phyloP scores from a whole-genome alignment of 2,329 filamentous ascomycete species.

The Orbilia blumenaviensis region DNA sequence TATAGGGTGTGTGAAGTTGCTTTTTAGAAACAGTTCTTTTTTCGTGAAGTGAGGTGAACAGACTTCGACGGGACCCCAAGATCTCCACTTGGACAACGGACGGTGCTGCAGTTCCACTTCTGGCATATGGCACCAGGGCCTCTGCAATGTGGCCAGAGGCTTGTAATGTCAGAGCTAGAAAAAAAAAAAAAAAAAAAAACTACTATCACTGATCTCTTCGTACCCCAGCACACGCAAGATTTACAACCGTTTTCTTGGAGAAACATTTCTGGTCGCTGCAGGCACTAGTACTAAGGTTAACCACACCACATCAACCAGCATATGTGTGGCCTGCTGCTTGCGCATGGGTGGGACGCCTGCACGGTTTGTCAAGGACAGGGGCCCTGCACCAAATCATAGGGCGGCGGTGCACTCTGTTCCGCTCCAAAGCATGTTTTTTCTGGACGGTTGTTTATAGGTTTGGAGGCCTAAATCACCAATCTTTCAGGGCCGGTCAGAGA shows the following conservation, averaged over 20 bases:
- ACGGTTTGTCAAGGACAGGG: conserved; percentile 54
- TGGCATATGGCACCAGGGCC: conserved; percentile 50
- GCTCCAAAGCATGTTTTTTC: conserved; percentile 52
- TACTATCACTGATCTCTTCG: conserved; percentile 46
- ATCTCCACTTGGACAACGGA: conserved; percentile 53
- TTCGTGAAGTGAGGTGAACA: conserved; percentile 33
- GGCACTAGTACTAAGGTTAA: conserved; percentile 50
- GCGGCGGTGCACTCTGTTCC: conserved; percentile 52
- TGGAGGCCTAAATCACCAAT: conserved; percentile 54
- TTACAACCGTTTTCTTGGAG: conserved; percentile 54
- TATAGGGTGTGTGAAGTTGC: conserved; percentile 53
- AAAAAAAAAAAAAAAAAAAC: conserved; percentile 24
- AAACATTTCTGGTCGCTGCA: conserved; percentile 49
- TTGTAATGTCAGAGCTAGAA: conserved; percentile 46
- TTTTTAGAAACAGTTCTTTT: conserved; percentile 49
- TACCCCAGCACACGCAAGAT: conserved; percentile 50
- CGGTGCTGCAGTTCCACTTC: conserved; percentile 47
- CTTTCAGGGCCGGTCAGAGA: conserved; percentile 44
- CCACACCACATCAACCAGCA: conserved; percentile 44
- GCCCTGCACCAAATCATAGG: conserved; percentile 52
- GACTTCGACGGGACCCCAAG: conserved; percentile 51
- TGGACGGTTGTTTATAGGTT: conserved; percentile 52
- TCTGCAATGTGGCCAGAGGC: conserved; percentile 53
- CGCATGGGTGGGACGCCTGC: conserved; percentile 48
- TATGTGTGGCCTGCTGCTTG: conserved; percentile 33